Percentiles rank a stretch among this genome's conserved stretches.
These are phyloP conservation scores for Pseudogymnoascus sp. DNA, from an alignment of 2,329 filamentous ascomycete genomes.

Conservation along the genomic window DNA sequence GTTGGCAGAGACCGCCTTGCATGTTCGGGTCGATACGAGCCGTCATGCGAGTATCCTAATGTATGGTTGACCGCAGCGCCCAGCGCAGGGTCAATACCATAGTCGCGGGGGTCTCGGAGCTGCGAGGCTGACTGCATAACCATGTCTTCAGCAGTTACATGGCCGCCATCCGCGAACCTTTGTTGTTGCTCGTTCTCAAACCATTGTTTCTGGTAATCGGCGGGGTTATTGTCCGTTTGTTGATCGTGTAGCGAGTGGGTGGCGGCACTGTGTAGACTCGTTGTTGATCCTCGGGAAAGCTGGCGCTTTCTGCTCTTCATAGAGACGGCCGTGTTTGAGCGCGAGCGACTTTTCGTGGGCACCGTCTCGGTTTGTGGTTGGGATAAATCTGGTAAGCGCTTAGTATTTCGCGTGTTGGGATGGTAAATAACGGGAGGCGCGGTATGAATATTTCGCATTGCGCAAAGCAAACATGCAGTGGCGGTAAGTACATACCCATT, in stretches of 20 bases:
- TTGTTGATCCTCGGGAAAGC: slow-evolving; percentile 39
- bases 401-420: slow-evolving; percentile 6
- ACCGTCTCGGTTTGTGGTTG: slow-evolving; percentile 27
- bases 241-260: slow-evolving; percentile 25
- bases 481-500: slow-evolving; percentile 3
- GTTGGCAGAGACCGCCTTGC: slow-evolving; percentile 44
- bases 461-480: not conserved
- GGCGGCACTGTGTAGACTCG: slow-evolving; percentile 34
- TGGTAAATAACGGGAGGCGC: slow-evolving; percentile 4
- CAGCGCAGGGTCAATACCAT: slow-evolving; percentile 43
- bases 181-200: slow-evolving; percentile 25
- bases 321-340: slow-evolving; percentile 38
- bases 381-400: slow-evolving; percentile 17
- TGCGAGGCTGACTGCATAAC: slow-evolving; percentile 50
- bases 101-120: slow-evolving; percentile 43
- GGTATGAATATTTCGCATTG: not conserved
- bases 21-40: slow-evolving; percentile 27
- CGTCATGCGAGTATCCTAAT: slow-evolving; percentile 37
- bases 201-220: slow-evolving; percentile 26
- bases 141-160: slow-evolving; percentile 50
- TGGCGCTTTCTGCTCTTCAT: slow-evolving; percentile 35
- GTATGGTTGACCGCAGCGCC: slow-evolving; percentile 38
- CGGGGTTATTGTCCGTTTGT: slow-evolving; percentile 18
- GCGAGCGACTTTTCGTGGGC: slow-evolving; percentile 33
- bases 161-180: slow-evolving; percentile 21